Evolutionary conservation across 371 early-diverging fungal genomes (phyloP).

Genomic region (Choanephora cucurbitarum): DNA sequence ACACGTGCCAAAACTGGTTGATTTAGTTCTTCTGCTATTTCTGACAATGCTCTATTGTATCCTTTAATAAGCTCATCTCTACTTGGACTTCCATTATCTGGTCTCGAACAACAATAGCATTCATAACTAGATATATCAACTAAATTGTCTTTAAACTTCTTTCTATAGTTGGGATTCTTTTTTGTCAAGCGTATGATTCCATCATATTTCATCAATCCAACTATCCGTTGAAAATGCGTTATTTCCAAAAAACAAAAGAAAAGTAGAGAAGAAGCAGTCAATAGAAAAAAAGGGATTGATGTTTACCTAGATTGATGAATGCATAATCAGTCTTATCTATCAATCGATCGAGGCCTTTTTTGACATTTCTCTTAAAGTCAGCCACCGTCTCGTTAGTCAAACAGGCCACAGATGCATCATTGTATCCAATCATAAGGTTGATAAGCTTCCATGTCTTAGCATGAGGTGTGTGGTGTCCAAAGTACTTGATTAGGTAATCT

Average conservation of each 20-base stretch:
- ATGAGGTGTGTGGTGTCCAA: slow-evolving; percentile 23
- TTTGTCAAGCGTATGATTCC: slow-evolving; percentile 13
- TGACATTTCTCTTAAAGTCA: slow-evolving; percentile 10
- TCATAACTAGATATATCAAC: slow-evolving; percentile 30
- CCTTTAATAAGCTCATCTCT: background rate
- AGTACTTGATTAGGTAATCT: slow-evolving; percentile 28
- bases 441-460: slow-evolving; percentile 38
- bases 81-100: slow-evolving; percentile 3
- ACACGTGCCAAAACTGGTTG: background rate
- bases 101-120: slow-evolving; percentile 30
- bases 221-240: no score
- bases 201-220: slow-evolving; percentile 22
- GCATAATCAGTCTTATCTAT: slow-evolving; percentile 14
- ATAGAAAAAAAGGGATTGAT: background rate
- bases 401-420: slow-evolving; percentile 36
- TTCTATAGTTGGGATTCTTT: slow-evolving; percentile 26
- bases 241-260: no score
- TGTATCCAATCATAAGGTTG: slow-evolving; percentile 35
- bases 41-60: slow-evolving; percentile 5
- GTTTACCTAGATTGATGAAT: slow-evolving; percentile 25
- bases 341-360: slow-evolving; percentile 2
- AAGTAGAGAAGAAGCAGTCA: no score
- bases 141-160: slow-evolving; percentile 19
- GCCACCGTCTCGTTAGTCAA: slow-evolving; percentile 16
- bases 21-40: slow-evolving; percentile 7